Conservation (phyloP, 1,284 basidiomycete genomes). For the Ceratobasidium sp. region DNA sequence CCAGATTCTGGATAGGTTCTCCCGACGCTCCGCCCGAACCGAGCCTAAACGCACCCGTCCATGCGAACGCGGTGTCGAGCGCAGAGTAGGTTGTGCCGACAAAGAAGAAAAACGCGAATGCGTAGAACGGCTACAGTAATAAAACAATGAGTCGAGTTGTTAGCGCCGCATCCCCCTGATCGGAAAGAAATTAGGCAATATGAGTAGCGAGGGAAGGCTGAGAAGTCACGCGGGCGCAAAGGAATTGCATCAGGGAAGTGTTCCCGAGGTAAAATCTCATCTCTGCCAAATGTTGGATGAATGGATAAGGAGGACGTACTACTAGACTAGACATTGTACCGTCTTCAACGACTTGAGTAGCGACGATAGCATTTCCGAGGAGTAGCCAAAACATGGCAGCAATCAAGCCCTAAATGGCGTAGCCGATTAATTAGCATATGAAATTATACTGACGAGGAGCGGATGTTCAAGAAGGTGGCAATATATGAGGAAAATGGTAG, state of each 20-base stretch:
- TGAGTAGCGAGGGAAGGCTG: slow-evolving; percentile 21
- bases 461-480: neutral
- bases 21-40: slow-evolving; percentile 24
- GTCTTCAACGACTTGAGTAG: slow-evolving; percentile 79
- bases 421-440: neutral
- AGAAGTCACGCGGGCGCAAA: slow-evolving; percentile 27
- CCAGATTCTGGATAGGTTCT: slow-evolving; percentile 68
- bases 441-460: neutral
- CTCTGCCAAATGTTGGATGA: neutral
- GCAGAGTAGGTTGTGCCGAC: slow-evolving; percentile 80
- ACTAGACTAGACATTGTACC: slow-evolving; percentile 78
- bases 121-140: slow-evolving; percentile 68
- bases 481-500: slow-evolving; percentile 1
- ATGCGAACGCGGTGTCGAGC: slow-evolving; percentile 77
- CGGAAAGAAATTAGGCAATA: slow-evolving; percentile 11
- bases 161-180: too few species aligned
- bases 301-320: slow-evolving; percentile 62
- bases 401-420: slow-evolving; percentile 62
- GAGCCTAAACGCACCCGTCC: slow-evolving; percentile 67
- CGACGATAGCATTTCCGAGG: slow-evolving; percentile 81
- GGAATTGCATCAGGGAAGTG: slow-evolving; percentile 9
- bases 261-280: slow-evolving; percentile 14
- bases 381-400: slow-evolving; percentile 82
- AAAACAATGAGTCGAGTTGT: slow-evolving; percentile 7
- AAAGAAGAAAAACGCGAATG: slow-evolving; percentile 74